Conservation (phyloP, 1,284 basidiomycete species). For the Veloboletus limbatus region DNA sequence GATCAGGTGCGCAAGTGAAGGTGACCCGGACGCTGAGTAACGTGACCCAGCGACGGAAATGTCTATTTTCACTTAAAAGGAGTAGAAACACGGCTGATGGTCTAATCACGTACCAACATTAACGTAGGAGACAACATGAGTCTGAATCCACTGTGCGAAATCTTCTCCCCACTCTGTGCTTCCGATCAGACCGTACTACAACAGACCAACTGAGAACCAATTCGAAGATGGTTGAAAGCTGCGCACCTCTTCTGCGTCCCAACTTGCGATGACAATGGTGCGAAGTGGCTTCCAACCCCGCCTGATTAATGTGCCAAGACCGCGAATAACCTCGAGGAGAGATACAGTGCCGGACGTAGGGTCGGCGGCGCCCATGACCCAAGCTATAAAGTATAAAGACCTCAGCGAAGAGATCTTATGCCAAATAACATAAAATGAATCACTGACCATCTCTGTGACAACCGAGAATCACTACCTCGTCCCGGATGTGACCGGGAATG, state of each 20-base stretch:
- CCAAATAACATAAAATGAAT: not conserved
- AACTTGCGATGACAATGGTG: constrained; percentile 86
- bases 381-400: constrained; percentile 23
- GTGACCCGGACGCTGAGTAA: constrained; percentile 56
- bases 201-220: not conserved
- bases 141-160: constrained; percentile 76
- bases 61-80: constrained; percentile 38
- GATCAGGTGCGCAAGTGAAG: constrained; percentile 79
- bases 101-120: constrained; percentile 60
- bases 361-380: constrained; percentile 80
- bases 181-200: constrained; percentile 81
- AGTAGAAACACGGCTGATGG: not conserved
- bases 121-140: constrained; percentile 83
- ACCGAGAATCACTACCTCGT: constrained; percentile 85
- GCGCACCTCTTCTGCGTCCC: constrained; percentile 88
- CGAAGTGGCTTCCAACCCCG: constrained; percentile 88
- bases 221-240: not conserved
- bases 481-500: constrained; percentile 84
- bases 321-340: constrained; percentile 80
- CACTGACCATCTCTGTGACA: constrained; percentile 80
- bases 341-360: constrained; percentile 86
- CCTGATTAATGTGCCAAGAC: constrained; percentile 71
- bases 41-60: constrained; percentile 67
- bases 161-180: constrained; percentile 89
- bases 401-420: constrained; percentile 25